Percentiles rank a stretch among this genome's conserved stretches.
Conservation (phyloP, 495 filamentous ascomycete genomes). For the Hypoxylon trugodes region DNA sequence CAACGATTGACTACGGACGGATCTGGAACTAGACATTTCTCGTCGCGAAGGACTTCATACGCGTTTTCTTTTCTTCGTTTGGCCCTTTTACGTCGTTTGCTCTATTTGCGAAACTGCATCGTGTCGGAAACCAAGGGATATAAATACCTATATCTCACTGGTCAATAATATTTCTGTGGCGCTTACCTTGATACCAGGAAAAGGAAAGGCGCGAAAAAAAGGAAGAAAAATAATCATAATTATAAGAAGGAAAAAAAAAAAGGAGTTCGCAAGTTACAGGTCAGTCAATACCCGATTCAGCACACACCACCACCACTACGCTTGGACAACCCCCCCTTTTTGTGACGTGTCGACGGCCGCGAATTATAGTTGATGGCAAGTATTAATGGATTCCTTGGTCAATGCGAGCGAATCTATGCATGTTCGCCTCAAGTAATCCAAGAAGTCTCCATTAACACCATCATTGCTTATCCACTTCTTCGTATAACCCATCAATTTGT, state of each 20-base stretch:
- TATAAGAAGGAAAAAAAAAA: no score
- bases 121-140: not conserved
- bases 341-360: conserved; percentile 44
- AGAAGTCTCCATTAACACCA: conserved; percentile 15
- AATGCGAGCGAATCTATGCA: conserved; percentile 33
- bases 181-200: conserved; percentile 25
- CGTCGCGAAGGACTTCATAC: conserved; percentile 5
- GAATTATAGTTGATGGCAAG: conserved; percentile 33
- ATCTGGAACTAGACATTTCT: conserved; percentile 5
- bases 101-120: conserved; percentile 16
- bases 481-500: conserved; percentile 19
- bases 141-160: conserved; percentile 17
- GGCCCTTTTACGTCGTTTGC: conserved; percentile 3
- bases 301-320: conserved; percentile 31
- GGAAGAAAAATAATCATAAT: no score
- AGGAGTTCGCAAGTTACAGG: conserved; percentile 40
- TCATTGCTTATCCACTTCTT: conserved; percentile 5
- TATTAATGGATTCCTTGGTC: conserved; percentile 27
- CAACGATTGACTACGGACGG: conserved; percentile 12
- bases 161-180: conserved; percentile 13
- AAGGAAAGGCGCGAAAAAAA: conserved; percentile 6
- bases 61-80: conserved; percentile 30
- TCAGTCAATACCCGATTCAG: conserved; percentile 42
- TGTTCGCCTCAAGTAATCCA: no score
- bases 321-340: conserved; percentile 34